Conservation (phyloP, 2,329 filamentous ascomycete species). For the Didymella arachidicola region DNA sequence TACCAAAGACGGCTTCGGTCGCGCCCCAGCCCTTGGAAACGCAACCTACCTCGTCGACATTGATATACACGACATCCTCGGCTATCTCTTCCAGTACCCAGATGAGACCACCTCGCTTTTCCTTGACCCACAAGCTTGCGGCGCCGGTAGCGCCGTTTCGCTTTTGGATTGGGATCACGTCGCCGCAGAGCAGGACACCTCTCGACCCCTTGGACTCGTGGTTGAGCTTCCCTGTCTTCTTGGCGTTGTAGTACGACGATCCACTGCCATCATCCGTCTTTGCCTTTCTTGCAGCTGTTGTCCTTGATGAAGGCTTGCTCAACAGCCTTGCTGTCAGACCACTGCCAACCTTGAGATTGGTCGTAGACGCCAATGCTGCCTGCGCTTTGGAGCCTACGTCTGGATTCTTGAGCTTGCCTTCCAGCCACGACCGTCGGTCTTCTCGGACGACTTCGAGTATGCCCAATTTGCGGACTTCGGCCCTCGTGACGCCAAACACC, state of each 20-base stretch:
- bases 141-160: constrained; percentile 90
- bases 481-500: constrained; percentile 98
- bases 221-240: constrained; percentile 63
- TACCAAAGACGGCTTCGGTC: constrained; percentile 86
- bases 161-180: constrained; percentile 98
- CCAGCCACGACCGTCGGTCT: constrained; percentile 87
- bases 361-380: constrained; percentile 48
- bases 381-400: constrained; percentile 57
- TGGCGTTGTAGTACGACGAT: constrained; percentile 57
- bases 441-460: constrained; percentile 94
- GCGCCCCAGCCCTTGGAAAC: constrained; percentile 76
- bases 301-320: constrained; percentile 76
- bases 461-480: constrained; percentile 91
- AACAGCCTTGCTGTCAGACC: constrained; percentile 89
- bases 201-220: constrained; percentile 79
- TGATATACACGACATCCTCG: constrained; percentile 84
- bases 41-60: constrained; percentile 77
- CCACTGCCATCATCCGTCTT: constrained; percentile 69
- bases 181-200: constrained; percentile 90
- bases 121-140: constrained; percentile 97
- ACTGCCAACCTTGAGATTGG: constrained; percentile 70
- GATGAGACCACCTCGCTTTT: constrained; percentile 90
- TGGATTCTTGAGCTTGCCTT: constrained; percentile 77
- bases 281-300: constrained; percentile 64
- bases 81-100: constrained; percentile 99